These are phyloP conservation scores for Amphichorda felina DNA, from an alignment of 2,329 filamentous ascomycete genomes.

Conservation along the genomic window DNA sequence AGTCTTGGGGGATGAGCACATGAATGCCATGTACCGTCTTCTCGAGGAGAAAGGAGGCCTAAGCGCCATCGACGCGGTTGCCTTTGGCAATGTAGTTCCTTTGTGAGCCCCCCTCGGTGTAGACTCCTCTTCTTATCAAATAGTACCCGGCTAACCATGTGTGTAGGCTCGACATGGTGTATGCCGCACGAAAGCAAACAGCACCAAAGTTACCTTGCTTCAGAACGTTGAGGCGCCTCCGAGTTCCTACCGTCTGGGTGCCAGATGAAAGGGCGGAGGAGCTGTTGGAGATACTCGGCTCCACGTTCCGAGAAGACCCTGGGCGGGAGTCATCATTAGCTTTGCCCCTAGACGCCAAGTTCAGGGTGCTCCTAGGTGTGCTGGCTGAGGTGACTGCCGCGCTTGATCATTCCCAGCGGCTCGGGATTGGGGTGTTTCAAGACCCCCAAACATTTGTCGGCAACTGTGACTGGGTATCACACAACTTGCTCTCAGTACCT, in stretches of 20 bases:
- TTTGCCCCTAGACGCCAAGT: too few species aligned
- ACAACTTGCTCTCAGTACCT: neutral
- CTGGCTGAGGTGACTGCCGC: neutral
- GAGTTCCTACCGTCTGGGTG: neutral
- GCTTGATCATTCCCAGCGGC: neutral
- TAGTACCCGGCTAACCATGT: neutral
- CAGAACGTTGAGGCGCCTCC: neutral
- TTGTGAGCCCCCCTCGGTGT: neutral
- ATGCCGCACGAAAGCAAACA: neutral
- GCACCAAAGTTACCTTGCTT: neutral
- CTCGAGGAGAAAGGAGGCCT: neutral
- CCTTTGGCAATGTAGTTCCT: neutral
- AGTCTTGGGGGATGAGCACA: neutral
- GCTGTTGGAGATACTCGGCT: neutral
- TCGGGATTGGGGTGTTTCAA: neutral
- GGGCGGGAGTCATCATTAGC: neutral
- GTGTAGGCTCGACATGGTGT: slow-evolving; percentile 1
- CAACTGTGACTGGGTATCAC: slow-evolving; percentile 1
- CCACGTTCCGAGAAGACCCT: neutral
- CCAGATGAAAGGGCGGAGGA: neutral
- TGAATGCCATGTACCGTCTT: neutral
- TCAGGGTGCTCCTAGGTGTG: too few species aligned
- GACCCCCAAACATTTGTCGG: neutral
- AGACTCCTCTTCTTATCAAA: neutral
- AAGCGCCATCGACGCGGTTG: neutral